Evolutionary conservation across 192 early-diverging fungal genomes (phyloP), one percentile per base, ranked within the genome.

Genomic region (Physocladia obscura): DNA sequence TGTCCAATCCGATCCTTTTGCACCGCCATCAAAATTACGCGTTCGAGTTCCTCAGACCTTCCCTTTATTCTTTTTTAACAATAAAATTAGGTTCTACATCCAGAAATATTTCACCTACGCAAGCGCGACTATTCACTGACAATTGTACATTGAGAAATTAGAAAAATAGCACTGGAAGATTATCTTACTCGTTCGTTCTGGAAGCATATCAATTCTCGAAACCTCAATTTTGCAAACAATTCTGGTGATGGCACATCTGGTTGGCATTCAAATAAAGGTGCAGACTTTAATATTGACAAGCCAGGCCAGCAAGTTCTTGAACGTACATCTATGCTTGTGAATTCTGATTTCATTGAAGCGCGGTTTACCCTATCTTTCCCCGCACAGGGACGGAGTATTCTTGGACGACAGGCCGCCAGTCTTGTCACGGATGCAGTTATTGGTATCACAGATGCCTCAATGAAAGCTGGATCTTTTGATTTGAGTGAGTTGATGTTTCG

Each of bases 231-330:
- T 32, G 34, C 37, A 26, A 13, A n/a, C n/a, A n/a, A n/a, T n/a
- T n/a, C n/a, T n/a, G n/a, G n/a, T n/a, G n/a, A n/a, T n/a, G n/a
- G n/a, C n/a, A n/a, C n/a, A n/a, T n/a, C n/a, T n/a, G n/a, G n/a
- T n/a, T n/a, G n/a, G n/a, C n/a, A n/a, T n/a, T n/a, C n/a, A n/a
- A n/a, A n/a, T n/a, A n/a, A n/a, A n/a, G n/a, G n/a, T n/a, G n/a
- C n/a, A n/a, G 71, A 55, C 1, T 52, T 85, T 2, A 48, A 49
- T 17, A 75, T 85, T 24, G 82, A 84, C 48, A 57, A 36, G 15
- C 81, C 83, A 0, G 83, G 83, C 0, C 83, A 83, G 39, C 82
- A 84, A 22, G 81, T 87, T 4, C 48, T 87, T 32, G 80, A 85
- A 63, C 81, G 83, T 3, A 77, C 77, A 2, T 63, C 82, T 4